These are phyloP conservation scores for Trichoderma sp. DNA, from an alignment of 2,329 filamentous ascomycete species.

Conservation along the genomic window DNA sequence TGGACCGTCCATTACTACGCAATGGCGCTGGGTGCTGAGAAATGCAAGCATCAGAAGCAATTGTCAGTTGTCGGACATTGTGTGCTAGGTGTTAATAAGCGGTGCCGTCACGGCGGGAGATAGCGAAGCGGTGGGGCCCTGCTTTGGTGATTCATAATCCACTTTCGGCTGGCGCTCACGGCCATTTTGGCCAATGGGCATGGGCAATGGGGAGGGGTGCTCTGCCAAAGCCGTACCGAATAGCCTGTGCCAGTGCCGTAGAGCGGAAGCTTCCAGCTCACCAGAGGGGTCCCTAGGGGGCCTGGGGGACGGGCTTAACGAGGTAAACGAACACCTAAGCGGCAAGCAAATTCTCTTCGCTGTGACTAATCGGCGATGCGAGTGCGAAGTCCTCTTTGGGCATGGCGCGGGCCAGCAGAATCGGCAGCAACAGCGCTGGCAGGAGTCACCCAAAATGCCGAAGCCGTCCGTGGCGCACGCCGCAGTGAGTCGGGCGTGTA, in stretches of 20 bases:
- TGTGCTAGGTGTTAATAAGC: conserved; percentile 21
- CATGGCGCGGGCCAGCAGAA: neutral
- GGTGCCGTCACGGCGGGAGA: neutral
- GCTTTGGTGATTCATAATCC: conserved; percentile 27
- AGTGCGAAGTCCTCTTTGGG: conserved; percentile 10
- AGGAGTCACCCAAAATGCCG: conserved; percentile 27
- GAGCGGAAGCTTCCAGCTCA: conserved; percentile 24
- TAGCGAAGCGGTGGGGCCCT: neutral
- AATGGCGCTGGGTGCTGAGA: conserved; percentile 19
- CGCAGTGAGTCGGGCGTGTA: conserved; percentile 5
- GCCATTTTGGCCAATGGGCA: neutral
- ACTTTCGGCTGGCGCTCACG: conserved; percentile 16
- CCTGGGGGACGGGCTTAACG: neutral
- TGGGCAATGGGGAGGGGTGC: neutral
- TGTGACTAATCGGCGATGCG: conserved; percentile 21
- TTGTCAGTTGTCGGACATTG: conserved; percentile 26
- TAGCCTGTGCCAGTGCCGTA: neutral
- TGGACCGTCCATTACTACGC: conserved; percentile 8
- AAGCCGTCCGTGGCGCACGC: conserved; percentile 26
- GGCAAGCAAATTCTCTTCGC: neutral
- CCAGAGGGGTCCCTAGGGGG: too few relatives aligned
- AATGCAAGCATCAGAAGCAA: conserved; percentile 2
- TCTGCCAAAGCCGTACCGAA: conserved; percentile 1
- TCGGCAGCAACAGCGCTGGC: neutral
- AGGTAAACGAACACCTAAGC: neutral